Evolutionary conservation across 2,329 filamentous ascomycete genomes (phyloP).

Genomic region (Botryosphaeria agaves): DNA sequence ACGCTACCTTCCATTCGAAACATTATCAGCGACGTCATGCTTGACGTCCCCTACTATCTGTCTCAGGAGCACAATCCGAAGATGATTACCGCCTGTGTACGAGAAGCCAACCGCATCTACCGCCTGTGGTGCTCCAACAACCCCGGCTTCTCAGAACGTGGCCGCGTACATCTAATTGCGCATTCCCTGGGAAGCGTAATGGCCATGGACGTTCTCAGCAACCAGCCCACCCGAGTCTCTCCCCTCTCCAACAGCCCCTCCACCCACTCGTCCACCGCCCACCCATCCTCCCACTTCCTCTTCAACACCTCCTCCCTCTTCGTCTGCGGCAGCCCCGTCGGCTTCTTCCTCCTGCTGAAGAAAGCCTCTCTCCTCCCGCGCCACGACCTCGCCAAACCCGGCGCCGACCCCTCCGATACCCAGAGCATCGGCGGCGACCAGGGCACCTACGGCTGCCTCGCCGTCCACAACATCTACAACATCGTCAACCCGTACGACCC

Average conservation of each 20-base stretch:
- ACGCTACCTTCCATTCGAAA: slow-evolving; percentile 81
- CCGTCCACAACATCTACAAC: slow-evolving; percentile 94
- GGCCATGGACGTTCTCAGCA: slow-evolving; percentile 78
- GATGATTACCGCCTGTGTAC: slow-evolving; percentile 79
- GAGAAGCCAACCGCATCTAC: slow-evolving; percentile 91
- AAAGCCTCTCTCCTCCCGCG: slow-evolving; percentile 56
- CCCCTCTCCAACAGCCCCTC: slow-evolving; percentile 12
- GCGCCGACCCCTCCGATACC: slow-evolving; percentile 34
- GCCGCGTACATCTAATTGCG: slow-evolving; percentile 79
- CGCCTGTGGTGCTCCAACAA: slow-evolving; percentile 91
- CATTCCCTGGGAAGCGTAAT: slow-evolving; percentile 92
- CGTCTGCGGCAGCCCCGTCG: slow-evolving; percentile 74
- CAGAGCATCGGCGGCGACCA: slow-evolving; percentile 54
- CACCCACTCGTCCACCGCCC: slow-evolving; percentile 4
- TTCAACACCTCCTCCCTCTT: slow-evolving; percentile 88
- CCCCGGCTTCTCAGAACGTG: slow-evolving; percentile 61
- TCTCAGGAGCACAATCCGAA: slow-evolving; percentile 79
- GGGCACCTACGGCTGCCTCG: slow-evolving; percentile 74
- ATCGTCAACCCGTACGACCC: slow-evolving; percentile 62
- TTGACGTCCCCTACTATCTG: slow-evolving; percentile 95
- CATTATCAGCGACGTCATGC: slow-evolving; percentile 93
- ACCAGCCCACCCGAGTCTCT: slow-evolving; percentile 62
- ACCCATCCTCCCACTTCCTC: slow-evolving; percentile 44
- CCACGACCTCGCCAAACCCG: slow-evolving; percentile 55
- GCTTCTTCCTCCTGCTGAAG: slow-evolving; percentile 83